Evolutionary conservation across 495 filamentous ascomycete species (phyloP), one percentile per base, ranked within the genome.

Genomic region (Hyaloscypha hepaticicola): DNA sequence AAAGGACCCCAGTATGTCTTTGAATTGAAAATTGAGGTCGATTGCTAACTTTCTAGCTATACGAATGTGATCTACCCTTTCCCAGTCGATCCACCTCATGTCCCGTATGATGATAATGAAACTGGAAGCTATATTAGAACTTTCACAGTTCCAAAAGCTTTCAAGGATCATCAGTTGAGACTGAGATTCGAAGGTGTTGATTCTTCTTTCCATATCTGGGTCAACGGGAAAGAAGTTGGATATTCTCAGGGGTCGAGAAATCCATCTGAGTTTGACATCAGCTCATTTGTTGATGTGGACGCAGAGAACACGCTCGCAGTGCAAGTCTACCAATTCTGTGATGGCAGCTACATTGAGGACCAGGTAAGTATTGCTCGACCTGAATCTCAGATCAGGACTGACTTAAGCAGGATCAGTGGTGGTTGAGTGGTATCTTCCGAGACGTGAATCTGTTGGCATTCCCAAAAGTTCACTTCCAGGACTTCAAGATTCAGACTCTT

Each of bases 101-200:
- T 89, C 19, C 86, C 87, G 3, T 82, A 81, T 29, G 81, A 87
- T 38, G 77, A 83, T 16, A 91, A 90, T 67, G 85, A 88, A 61
- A 88, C 84, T 19, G 88, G 88, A 14, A 81, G 80, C 22, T 91
- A 91, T 63, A 70, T 82, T 38, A 79, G 76, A 22, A 71, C 69
- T 9, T 91, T 91, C 69, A 72, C 79, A 24, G 74, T 81, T 45
- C 66, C 69, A 19, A 50, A 64, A 25, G 34, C 25, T 31, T 72
- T 66, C 45, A 67, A 65, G 45, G 49, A 51, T 24, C 52, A 69
- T 45, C 69, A 69, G 56, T 26, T 81, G 22, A 74, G 88, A 24
- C 74, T 90, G 31, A 79, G 87, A 45, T 90, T 90, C 56, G 88
- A 90, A 55, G 88, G 88, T 12, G 88, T 90, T 3, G 88, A 90